Evolutionary conservation across 495 filamentous ascomycete species (phyloP).

Genomic region (Neurospora terricola): DNA sequence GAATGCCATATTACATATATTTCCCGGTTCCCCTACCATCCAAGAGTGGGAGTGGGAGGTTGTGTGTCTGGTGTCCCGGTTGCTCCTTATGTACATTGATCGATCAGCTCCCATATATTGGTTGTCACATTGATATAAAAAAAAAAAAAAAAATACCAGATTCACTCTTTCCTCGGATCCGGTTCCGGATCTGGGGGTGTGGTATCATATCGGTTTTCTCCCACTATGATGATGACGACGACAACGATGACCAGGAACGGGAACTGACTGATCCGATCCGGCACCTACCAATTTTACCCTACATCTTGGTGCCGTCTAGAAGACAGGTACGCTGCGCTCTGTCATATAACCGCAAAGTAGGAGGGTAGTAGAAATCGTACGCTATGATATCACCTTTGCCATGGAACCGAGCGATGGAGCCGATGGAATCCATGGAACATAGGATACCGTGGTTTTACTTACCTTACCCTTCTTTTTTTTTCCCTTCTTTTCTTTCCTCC

Average conservation of each 20-base stretch:
- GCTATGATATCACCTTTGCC: too few species aligned
- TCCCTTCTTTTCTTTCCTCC: too few species aligned
- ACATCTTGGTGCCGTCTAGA: too few species aligned
- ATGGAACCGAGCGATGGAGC: too few species aligned
- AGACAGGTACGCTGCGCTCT: too few species aligned
- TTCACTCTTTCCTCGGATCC: neutral
- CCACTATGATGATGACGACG: neutral
- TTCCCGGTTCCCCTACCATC: neutral
- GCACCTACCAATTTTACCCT: neutral
- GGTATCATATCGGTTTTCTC: too few species aligned
- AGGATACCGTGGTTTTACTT: neutral
- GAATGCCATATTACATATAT: neutral
- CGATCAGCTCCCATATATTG: neutral
- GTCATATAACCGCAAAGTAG: neutral
- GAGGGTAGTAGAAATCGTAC: too few species aligned
- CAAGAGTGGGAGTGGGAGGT: neutral
- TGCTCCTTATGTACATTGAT: too few species aligned
- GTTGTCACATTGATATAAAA: neutral
- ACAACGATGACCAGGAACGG: neutral
- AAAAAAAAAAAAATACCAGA: neutral
- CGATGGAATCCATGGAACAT: neutral
- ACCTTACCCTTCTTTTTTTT: neutral
- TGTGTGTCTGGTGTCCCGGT: too few species aligned
- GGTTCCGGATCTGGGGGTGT: neutral
- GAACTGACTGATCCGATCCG: neutral